Percentiles rank a stretch among this genome's conserved stretches.
Evolutionary conservation across 148 eudicot species (phyloP).

Genomic region (Rhododendron molle): DNA sequence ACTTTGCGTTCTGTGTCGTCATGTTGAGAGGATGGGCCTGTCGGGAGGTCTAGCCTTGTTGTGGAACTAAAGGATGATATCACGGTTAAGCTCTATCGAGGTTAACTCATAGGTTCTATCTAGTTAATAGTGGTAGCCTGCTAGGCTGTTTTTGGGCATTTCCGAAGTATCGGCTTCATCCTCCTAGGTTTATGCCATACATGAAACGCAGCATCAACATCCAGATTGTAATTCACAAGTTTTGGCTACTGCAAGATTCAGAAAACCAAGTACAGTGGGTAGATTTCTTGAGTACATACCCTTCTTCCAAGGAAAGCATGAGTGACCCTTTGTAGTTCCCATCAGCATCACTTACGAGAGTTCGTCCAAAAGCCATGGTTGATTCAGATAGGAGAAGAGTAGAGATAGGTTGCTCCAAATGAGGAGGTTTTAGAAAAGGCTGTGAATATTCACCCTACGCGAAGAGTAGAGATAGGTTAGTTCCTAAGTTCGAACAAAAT

Average conservation of each 20-base stretch:
- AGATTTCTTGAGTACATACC: constrained; percentile 43
- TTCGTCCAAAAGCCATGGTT: constrained; percentile 83
- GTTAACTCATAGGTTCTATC: background rate
- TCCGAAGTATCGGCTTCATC: background rate
- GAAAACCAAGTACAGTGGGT: background rate
- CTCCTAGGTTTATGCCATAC: background rate
- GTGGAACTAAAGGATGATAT: too few species aligned
- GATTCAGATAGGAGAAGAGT: constrained; percentile 75
- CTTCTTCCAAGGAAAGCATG: constrained; percentile 67
- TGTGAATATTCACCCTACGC: constrained; percentile 87
- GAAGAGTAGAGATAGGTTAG: background rate
- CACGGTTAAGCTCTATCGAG: background rate
- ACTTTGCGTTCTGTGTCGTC: background rate
- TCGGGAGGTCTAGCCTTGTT: background rate
- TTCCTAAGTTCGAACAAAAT: background rate
- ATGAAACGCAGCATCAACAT: background rate
- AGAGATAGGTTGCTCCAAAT: constrained; percentile 82
- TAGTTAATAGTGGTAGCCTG: too few species aligned
- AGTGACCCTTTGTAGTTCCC: constrained; percentile 87
- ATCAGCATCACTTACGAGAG: constrained; percentile 57
- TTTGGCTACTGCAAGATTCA: background rate
- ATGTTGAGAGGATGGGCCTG: background rate
- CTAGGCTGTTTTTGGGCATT: background rate
- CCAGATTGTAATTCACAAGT: background rate
- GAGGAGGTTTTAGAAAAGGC: constrained; percentile 94